Evolutionary conservation across 225 moss, liverwort and hornwort species (phyloP), one percentile per base, ranked within the genome.

Genomic region (Bryum argenteum): DNA sequence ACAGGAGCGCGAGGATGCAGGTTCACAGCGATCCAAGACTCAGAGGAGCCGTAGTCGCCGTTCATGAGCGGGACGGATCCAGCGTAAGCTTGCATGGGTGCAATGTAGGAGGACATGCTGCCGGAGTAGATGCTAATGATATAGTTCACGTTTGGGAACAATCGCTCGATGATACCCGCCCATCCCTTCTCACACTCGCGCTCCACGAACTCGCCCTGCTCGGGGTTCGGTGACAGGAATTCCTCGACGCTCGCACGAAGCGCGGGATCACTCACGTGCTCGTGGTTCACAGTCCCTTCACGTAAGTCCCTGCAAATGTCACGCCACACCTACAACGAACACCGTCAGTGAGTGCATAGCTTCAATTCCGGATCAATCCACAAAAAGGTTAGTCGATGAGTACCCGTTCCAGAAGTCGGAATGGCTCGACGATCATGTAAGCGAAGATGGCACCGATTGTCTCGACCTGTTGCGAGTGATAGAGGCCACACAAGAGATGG

Each of bases 1-100:
- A 77, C 77, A 7, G 67, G 71, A 22, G 57, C 71, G 21, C 56
- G 41, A 16, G 81, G 81, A 63, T 85, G 77, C 21, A 88, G 18
- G 80, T 94, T 94, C 1, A 88, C 8, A 23, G 67, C 93, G 8
- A 85, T 83, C 79, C 80, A 90, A 10, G 83, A 84, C 70, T 94
- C 91, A 4, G 91, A 78, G 33, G 91, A 71, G 9, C 75, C 84
- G 65, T 90, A 94, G 52, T 84, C 67, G 33, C 58, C 57, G 54
- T 73, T 83, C 38, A 88, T 67, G 24, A 93, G 65, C 6, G 84
- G 33, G 33, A 33, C 33, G 33, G 33, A 33, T 33, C 33, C 33
- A 1, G 47, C 47, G 47, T 78, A 85, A 24, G 75, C 59, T 43
- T 47, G 43, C 8, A 90, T 53, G 2, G 75, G 76, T 37, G 91